These are phyloP conservation scores for Kwoniella mangroviensis DNA, from an alignment of 768 basidiomycete species.

Conservation along the genomic window DNA sequence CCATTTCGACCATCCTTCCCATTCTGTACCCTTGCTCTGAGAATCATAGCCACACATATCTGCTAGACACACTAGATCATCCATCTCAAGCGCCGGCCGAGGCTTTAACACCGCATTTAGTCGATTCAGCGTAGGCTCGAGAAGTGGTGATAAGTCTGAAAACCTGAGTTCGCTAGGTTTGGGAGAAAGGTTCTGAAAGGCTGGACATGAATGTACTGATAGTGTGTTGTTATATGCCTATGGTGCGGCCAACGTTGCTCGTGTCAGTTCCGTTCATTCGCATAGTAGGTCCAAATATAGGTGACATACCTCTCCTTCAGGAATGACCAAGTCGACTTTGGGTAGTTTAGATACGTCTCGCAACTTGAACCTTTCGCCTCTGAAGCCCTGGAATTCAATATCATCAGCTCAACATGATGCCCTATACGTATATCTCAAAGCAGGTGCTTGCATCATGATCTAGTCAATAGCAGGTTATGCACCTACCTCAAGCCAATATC, in stretches of 20 bases:
- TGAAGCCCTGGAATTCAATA: constrained; percentile 35
- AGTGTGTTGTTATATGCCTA: constrained; percentile 50
- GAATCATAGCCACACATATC: constrained; percentile 77
- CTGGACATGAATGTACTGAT: constrained; percentile 49
- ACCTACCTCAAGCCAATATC: constrained; percentile 51
- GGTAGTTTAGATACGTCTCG: constrained; percentile 20
- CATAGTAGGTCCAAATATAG: not conserved
- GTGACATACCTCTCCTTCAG: constrained; percentile 37
- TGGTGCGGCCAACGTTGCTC: not conserved
- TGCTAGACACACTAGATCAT: constrained; percentile 68
- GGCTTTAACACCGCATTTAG: constrained; percentile 42
- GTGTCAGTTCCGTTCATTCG: not conserved
- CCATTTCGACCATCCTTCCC: constrained; percentile 66
- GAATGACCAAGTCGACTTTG: constrained; percentile 37
- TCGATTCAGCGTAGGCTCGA: constrained; percentile 28
- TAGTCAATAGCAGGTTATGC: not conserved
- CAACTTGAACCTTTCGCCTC: constrained; percentile 37
- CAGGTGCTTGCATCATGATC: too few relatives aligned
- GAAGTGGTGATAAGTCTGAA: constrained; percentile 19
- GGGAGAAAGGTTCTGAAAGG: constrained; percentile 33
- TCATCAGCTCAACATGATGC: not conserved
- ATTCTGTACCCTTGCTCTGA: constrained; percentile 62
- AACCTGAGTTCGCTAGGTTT: constrained; percentile 28
- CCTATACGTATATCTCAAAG: too few relatives aligned
- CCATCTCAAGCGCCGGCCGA: constrained; percentile 59